Base-by-base conservation (phyloP, 2,329 filamentous ascomycete genomes). In the Alternaria conjuncta region DNA sequence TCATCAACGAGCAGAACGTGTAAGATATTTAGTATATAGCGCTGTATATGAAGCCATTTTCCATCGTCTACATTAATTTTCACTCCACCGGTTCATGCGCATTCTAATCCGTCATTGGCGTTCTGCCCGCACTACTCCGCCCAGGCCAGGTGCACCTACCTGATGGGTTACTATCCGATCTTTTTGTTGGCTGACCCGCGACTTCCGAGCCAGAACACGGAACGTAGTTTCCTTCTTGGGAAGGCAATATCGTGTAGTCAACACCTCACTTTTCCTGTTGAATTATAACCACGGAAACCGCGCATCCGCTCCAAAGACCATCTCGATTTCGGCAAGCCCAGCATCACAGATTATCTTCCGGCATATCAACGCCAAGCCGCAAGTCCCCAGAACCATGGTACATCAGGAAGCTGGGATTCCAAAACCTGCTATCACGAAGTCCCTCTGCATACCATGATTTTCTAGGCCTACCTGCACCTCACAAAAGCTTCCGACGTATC, bases 1-100 rank as follows among this genome's bases (percentile, higher is more conserved):
- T 90, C 74, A 85, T 90, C 55, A 90, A 90, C 74, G 88, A 90
- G 83, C 86, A 89, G 77, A 68, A 68, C 46, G 59, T 68, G 4
- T 68, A 55, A 23, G 13, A 47, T 56, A 25, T 46, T 45, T 45
- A 46, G 25, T 32, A 32, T 18, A 12, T 47, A 30, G 43, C 44
- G 28, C 23, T 47, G 20, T 56, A 13, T 11, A 21, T 46, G 21
- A 43, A 46, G 20, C 20, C 18, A 47, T 46, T 32, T 46, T 56
- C 5, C 6, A 10, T 18, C 12, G 21, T 28, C 32, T 11, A 6
- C 8, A 32, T 10, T 8, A 9, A n/a, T 4, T 13, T 28, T 28
- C 10, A 5, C 20, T 28, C 11, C 15, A 4, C 47, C 26, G 47
- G 47, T 7, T 3, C 18, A 32, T 21, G 26, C 26, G 26, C 3